phyloP scores from a whole-genome alignment of 192 early-diverging fungal species.

The Mortierella alpina region DNA sequence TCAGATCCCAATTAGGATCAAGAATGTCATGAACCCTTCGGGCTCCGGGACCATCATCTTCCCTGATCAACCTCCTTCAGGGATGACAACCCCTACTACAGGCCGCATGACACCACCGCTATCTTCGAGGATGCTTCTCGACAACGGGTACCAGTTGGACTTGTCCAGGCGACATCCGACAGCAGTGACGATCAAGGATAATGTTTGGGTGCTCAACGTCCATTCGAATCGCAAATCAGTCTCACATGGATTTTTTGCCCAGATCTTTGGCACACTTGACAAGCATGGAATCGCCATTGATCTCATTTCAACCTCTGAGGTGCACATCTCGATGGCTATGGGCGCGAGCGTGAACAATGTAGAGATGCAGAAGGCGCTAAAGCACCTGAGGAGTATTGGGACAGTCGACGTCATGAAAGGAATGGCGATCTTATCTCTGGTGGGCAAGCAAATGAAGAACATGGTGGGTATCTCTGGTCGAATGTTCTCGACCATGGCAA shows the following conservation, averaged over 20 bases:
- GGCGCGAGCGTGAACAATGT: slow-evolving; percentile 66
- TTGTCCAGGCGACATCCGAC: slow-evolving; percentile 83
- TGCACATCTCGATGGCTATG: slow-evolving; percentile 92
- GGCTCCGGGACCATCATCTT: slow-evolving; percentile 93
- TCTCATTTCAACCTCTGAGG: slow-evolving; percentile 91
- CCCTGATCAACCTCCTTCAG: slow-evolving; percentile 70
- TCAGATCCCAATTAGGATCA: slow-evolving; percentile 96
- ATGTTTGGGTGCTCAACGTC: slow-evolving; percentile 92
- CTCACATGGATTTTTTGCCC: slow-evolving; percentile 95
- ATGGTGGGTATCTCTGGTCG: slow-evolving; percentile 93
- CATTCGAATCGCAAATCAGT: slow-evolving; percentile 96
- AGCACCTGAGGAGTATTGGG: slow-evolving; percentile 82
- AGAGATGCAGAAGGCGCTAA: slow-evolving; percentile 79
- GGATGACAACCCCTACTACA: slow-evolving; percentile 54
- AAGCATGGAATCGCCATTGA: slow-evolving; percentile 90
- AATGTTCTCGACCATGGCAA: slow-evolving; percentile 94
- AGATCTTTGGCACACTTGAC: slow-evolving; percentile 92
- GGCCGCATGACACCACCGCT: slow-evolving; percentile 60
- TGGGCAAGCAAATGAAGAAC: slow-evolving; percentile 95
- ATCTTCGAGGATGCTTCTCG: slow-evolving; percentile 64
- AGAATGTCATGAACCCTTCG: slow-evolving; percentile 93
- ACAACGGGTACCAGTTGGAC: slow-evolving; percentile 76
- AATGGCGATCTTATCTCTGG: slow-evolving; percentile 95
- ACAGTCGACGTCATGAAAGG: slow-evolving; percentile 85
- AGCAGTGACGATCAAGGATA: slow-evolving; percentile 97